A percentile compares a stretch with the other conserved stretches of the same genome.
phyloP scores from a whole-genome alignment of 2,329 filamentous ascomycete species.

The Colletotrichum graminicola region DNA sequence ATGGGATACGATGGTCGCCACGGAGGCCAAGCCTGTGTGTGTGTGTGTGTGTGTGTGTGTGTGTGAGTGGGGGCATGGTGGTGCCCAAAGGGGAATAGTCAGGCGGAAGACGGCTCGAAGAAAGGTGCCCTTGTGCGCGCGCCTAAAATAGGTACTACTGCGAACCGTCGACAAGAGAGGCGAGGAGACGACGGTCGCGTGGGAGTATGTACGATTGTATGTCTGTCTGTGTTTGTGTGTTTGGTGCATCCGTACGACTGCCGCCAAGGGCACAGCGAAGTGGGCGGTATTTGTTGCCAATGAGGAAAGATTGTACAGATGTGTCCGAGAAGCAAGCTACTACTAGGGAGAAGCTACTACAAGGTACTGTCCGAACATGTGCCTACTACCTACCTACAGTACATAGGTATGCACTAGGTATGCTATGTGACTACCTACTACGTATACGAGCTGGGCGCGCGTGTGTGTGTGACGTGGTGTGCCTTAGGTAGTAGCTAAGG shows the following conservation, averaged over 20 bases:
- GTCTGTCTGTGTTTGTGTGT: neutral
- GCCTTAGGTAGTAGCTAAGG: neutral
- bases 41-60: too few species aligned
- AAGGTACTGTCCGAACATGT: too few species aligned
- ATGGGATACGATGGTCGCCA: constrained; percentile 29
- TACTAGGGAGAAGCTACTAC: too few species aligned
- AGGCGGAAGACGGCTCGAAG: neutral
- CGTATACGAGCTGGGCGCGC: neutral
- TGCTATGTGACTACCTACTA: too few species aligned
- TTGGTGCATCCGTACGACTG: constrained; percentile 2
- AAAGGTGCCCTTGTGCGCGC: too few species aligned
- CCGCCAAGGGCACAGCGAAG: constrained; percentile 4
- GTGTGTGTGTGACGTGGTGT: neutral
- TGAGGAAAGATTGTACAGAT: neutral
- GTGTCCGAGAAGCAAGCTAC: neutral
- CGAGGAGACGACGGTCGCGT: too few species aligned
- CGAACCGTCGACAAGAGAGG: neutral
- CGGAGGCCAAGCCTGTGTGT: constrained; percentile 28
- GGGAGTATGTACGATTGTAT: neutral
- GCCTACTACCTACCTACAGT: too few species aligned
- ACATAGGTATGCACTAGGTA: neutral
- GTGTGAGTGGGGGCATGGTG: neutral
- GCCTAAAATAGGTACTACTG: neutral
- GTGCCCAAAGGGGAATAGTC: constrained; percentile 4
- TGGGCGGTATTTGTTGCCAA: constrained; percentile 6